A percentile compares a stretch with the other conserved stretches of the same genome.
phyloP scores from a whole-genome alignment of 2,329 filamentous ascomycete genomes.

The Pseudogymnoascus sp. region DNA sequence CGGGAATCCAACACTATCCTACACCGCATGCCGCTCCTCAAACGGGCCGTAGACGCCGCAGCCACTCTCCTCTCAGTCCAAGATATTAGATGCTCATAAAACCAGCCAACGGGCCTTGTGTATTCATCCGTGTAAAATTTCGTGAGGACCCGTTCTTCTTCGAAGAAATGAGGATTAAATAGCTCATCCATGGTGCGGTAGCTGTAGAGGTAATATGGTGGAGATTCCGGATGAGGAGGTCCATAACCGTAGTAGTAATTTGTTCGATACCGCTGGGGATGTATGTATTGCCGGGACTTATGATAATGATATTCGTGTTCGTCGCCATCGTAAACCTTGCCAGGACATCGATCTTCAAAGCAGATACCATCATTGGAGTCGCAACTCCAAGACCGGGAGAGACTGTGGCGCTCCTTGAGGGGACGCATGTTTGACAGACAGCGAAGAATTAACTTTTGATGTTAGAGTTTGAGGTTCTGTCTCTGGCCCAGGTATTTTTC shows the following conservation, averaged over 20 bases:
- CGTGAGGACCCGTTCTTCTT: neutral
- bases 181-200: neutral
- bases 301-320: neutral
- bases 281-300: neutral
- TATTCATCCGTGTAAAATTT: neutral
- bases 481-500: neutral
- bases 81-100: neutral
- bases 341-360: neutral
- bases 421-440: neutral
- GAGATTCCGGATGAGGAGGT: neutral
- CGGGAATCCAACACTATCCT: neutral
- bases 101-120: neutral
- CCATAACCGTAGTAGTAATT: neutral
- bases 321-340: neutral
- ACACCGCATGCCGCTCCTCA: neutral
- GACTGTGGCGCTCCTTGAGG: neutral
- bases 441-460: neutral
- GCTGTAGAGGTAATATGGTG: neutral
- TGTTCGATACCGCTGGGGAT: neutral
- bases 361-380: neutral
- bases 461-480: neutral
- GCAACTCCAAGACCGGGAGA: neutral
- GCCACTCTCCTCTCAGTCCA: neutral
- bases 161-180: neutral
- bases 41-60: neutral